Base-by-base conservation (phyloP, 2,329 filamentous ascomycete species). In the Neofusicoccum ribis region DNA sequence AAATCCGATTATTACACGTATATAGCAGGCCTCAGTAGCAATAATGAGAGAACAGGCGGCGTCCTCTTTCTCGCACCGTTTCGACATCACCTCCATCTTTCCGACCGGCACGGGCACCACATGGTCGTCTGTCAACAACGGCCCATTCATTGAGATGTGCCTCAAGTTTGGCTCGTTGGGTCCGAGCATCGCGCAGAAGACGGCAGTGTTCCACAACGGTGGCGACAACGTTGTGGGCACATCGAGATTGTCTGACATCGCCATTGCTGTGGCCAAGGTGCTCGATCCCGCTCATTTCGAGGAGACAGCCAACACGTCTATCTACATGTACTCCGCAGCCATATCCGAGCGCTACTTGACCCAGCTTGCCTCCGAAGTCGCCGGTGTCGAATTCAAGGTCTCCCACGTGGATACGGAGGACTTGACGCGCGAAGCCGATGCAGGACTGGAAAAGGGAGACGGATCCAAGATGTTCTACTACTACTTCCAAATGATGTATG, bases 1-100 rank as follows among this genome's bases (percentile, higher is more conserved):
- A n/a, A n/a, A n/a, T n/a, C n/a, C n/a, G n/a, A n/a, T n/a, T n/a
- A n/a, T n/a, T n/a, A n/a, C n/a, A n/a, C n/a, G n/a, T n/a, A n/a
- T n/a, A n/a, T n/a, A n/a, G n/a, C n/a, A n/a, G n/a, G n/a, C n/a
- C n/a, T n/a, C n/a, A n/a, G n/a, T n/a, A n/a, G n/a, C n/a, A n/a
- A n/a, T n/a, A n/a, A n/a, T n/a, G n/a, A n/a, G n/a, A n/a, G n/a
- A n/a, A n/a, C n/a, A n/a, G n/a, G n/a, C n/a, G n/a, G n/a, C n/a
- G n/a, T n/a, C n/a, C n/a, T n/a, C n/a, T n/a, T n/a, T n/a, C n/a
- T n/a, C n/a, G n/a, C n/a, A n/a, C n/a, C n/a, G n/a, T n/a, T n/a
- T n/a, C n/a, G n/a, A 68, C n/a, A 31, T 68, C 36, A 65, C 51
- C 3, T 56, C 17, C 17, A 11, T 41, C 4, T 20, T 56, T 8